phyloP scores from a whole-genome alignment of 345 rosid species.

The Trapa bicornis region DNA sequence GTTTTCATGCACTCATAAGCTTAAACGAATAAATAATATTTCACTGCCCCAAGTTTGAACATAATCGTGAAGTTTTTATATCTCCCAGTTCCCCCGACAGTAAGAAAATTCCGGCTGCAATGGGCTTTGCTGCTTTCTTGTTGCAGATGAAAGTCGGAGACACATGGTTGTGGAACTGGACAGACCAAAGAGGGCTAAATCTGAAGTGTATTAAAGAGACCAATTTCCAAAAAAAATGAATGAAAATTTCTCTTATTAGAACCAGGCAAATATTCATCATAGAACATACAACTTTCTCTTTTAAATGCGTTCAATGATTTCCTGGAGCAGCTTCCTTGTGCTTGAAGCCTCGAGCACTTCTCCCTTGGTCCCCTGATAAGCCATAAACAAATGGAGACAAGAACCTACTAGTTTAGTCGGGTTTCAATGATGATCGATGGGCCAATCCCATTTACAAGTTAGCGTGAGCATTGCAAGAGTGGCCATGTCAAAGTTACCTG shows the following conservation, averaged over 20 bases:
- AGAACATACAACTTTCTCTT: neutral
- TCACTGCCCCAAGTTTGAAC: too few species aligned
- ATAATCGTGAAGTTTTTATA: too few species aligned
- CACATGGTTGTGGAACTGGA: neutral
- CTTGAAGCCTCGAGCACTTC: conserved; percentile 15
- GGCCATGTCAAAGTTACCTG: too few species aligned
- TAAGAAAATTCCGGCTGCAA: too few species aligned
- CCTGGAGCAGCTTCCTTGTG: conserved; percentile 23
- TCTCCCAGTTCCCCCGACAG: too few species aligned
- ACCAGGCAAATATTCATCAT: neutral
- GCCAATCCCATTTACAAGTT: too few species aligned
- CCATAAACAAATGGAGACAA: too few species aligned
- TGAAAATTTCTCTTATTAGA: neutral
- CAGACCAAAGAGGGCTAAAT: neutral
- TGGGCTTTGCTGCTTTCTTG: neutral
- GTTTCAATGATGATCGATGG: too few species aligned
- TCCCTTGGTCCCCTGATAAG: conserved; percentile 25
- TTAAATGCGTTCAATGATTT: conserved; percentile 26
- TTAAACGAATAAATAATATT: too few species aligned
- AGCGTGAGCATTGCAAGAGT: too few species aligned
- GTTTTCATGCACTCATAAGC: too few species aligned
- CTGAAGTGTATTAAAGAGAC: neutral
- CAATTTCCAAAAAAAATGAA: neutral
- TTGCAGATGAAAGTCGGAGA: neutral
- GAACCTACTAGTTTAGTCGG: too few species aligned